Evolutionary conservation across 257 asterid genomes (phyloP).

Genomic region (Solanum ossicruentum): DNA sequence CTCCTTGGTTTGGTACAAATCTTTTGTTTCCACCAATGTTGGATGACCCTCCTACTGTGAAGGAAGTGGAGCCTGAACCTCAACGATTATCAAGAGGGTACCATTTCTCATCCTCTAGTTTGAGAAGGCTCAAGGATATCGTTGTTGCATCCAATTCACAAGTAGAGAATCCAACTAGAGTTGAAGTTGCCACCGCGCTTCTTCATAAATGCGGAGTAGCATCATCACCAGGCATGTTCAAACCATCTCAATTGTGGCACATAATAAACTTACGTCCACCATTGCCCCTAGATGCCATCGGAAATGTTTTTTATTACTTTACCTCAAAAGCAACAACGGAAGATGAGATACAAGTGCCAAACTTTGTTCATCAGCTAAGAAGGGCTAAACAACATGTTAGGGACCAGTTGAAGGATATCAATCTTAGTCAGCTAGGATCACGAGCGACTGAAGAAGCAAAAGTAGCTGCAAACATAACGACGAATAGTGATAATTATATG

Average conservation of each 20-base stretch:
- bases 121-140: background rate
- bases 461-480: background rate
- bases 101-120: background rate
- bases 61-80: background rate
- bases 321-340: background rate
- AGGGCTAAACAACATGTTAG: background rate
- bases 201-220: background rate
- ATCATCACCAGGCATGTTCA: background rate
- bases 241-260: background rate
- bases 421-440: background rate
- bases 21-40: background rate
- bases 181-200: background rate
- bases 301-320: background rate
- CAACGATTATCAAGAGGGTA: background rate
- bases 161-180: background rate
- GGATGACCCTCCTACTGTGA: background rate
- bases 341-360: background rate
- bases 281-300: background rate
- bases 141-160: background rate
- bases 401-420: background rate
- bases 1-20: background rate
- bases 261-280: background rate
- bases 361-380: background rate
- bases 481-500: background rate
- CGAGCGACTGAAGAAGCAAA: background rate